Conservation (phyloP, 106 monocot genomes). For the Dioscorea alata region DNA sequence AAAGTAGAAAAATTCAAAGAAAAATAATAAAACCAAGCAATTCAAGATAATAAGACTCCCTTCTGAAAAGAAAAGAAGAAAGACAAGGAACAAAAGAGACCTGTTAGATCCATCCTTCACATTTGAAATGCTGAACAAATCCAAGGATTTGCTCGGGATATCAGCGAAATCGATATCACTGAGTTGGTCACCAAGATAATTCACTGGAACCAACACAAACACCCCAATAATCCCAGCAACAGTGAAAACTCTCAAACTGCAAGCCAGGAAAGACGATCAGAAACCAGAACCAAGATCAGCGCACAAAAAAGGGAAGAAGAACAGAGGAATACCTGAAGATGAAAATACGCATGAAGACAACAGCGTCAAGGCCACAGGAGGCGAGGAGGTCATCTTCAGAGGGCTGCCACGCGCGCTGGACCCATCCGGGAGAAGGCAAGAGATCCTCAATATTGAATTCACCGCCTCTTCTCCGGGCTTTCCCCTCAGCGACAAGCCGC, state of each 20-base stretch:
- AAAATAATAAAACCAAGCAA: too few relatives aligned
- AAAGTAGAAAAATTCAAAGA: too few relatives aligned
- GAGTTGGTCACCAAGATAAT: slow-evolving; percentile 74
- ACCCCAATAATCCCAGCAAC: slow-evolving; percentile 70
- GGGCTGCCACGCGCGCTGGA: slow-evolving; percentile 41
- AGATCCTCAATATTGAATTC: slow-evolving; percentile 55
- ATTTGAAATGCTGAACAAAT: slow-evolving; percentile 93
- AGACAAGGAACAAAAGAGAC: slow-evolving; percentile 22
- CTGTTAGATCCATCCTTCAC: slow-evolving; percentile 81
- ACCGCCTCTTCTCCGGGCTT: not conserved
- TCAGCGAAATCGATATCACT: slow-evolving; percentile 56
- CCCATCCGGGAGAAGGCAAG: slow-evolving; percentile 72
- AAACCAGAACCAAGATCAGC: not conserved
- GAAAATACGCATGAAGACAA: slow-evolving; percentile 91
- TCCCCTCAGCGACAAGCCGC: slow-evolving; percentile 61
- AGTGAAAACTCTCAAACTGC: slow-evolving; percentile 85
- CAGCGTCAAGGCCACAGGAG: slow-evolving; percentile 69
- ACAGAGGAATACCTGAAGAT: slow-evolving; percentile 39
- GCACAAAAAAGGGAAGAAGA: not conserved
- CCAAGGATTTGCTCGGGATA: slow-evolving; percentile 74
- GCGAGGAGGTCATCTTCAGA: slow-evolving; percentile 76
- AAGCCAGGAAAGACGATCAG: not conserved
- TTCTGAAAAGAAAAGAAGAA: too few relatives aligned
- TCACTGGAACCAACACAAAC: slow-evolving; percentile 76
- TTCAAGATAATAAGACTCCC: too few relatives aligned